These are phyloP conservation scores for Fusarium equiseti DNA, from an alignment of 2,329 filamentous ascomycete genomes.

Conservation along the genomic window DNA sequence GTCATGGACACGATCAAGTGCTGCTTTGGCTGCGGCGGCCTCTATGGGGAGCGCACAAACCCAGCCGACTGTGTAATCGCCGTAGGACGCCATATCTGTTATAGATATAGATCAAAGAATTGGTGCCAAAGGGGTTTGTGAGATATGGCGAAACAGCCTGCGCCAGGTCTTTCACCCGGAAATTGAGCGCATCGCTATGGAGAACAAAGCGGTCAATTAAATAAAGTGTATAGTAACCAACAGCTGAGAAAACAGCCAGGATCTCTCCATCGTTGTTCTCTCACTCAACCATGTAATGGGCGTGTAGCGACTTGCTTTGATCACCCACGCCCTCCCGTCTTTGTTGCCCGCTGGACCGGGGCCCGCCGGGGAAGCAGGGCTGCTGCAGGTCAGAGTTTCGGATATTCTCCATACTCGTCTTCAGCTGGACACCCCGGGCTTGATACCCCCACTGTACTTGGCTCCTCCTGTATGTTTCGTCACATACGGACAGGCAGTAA, in stretches of 20 bases:
- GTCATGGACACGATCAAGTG: background rate
- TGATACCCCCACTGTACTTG: background rate
- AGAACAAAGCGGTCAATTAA: background rate
- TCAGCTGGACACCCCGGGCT: background rate
- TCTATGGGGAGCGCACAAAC: background rate
- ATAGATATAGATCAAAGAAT: background rate
- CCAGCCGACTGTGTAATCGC: background rate
- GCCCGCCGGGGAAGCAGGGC: background rate
- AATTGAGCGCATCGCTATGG: background rate
- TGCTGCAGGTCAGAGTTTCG: background rate
- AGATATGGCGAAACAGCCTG: background rate
- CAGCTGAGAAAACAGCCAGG: background rate
- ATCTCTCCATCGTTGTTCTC: background rate
- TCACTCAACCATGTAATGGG: background rate
- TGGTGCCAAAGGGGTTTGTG: background rate
- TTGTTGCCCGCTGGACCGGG: background rate
- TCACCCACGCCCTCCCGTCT: background rate
- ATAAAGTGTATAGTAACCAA: background rate
- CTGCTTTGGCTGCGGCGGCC: slow-evolving; percentile 1
- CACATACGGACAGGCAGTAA: background rate
- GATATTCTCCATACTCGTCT: background rate
- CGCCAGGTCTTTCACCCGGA: background rate
- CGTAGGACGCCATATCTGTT: background rate
- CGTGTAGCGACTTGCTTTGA: background rate
- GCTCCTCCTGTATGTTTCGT: background rate